Percentiles rank a stretch among this genome's conserved stretches.
Evolutionary conservation across 108 stramenopile genomes (phyloP).

Genomic region (Discostella stelligeroides): DNA sequence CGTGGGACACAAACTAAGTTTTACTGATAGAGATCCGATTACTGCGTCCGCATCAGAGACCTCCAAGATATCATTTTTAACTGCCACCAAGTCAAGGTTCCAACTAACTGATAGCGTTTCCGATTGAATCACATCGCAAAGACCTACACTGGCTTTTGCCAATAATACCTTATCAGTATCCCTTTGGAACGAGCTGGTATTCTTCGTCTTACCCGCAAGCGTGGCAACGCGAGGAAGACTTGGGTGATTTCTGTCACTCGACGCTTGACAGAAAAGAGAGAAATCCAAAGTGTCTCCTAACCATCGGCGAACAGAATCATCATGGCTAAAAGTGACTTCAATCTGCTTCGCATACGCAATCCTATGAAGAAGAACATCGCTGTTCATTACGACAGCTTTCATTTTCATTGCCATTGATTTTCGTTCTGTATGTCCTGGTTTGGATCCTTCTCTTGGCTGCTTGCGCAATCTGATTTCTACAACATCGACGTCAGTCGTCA

Average conservation of each 20-base stretch:
- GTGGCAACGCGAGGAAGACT: conserved; percentile 7
- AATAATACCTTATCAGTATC: background rate
- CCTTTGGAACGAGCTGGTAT: background rate
- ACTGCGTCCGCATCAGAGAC: background rate
- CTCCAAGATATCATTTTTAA: background rate
- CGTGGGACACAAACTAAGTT: background rate
- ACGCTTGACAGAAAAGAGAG: conserved; percentile 15
- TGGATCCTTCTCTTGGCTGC: conserved; percentile 1
- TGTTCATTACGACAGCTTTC: conserved; percentile 5
- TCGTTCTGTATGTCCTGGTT: background rate
- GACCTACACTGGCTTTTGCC: conserved; percentile 10
- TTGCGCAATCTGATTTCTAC: conserved; percentile 11
- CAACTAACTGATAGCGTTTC: conserved; percentile 2
- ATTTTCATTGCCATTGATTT: background rate
- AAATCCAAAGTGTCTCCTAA: conserved; percentile 17
- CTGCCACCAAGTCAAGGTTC: conserved; percentile 3
- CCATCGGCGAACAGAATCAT: conserved; percentile 20
- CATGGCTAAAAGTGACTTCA: conserved; percentile 10
- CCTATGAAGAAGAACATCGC: conserved; percentile 4
- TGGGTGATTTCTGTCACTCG: background rate
- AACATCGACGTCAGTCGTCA: background rate
- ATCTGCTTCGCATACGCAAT: conserved; percentile 6
- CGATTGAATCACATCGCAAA: conserved; percentile 18
- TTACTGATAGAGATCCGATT: conserved; percentile 3
- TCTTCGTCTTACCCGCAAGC: conserved; percentile 6